Base-by-base conservation (phyloP, 2,329 filamentous ascomycete genomes). In the Monilinia laxa region DNA sequence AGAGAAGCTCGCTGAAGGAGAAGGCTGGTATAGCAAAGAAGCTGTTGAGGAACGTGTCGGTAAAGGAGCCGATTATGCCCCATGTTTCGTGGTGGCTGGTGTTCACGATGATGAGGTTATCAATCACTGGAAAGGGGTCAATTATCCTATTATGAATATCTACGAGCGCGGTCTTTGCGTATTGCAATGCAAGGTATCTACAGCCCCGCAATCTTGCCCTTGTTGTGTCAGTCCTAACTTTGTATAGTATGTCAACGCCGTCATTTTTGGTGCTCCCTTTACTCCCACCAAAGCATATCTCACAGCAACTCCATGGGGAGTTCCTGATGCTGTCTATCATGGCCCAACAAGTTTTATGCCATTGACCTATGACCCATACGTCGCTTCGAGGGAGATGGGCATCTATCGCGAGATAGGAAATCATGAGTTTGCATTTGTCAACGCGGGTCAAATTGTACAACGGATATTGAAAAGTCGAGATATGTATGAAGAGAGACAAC, bases 71-170 rank as follows among this genome's bases (percentile, higher is more conserved):
- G 91, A 96, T 78, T 96, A 96, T 75, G 83, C 86, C 0, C 92
- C 93, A 0, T 90, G 88, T 9, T 98, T 92, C 76, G 85, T 99
- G n/a, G 87, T 98, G 54, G 93, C 92, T 2, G 95, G 95, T 59
- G 89, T 99, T 31, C 95, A 99, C 79, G 91, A 97, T 74, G 95
- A 99, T 77, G 87, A 90, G 70, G 93, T 96, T 68, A 96, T 99
- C 78, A 99, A 99, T 79, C 83, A 90, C 74, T 96, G 93, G 90
- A 98, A 98, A 80, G 94, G 95, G 47, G 85, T 97, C 74, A 99
- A 99, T 80, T 99, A 97, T 77, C 95, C 95, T 35, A 98, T 99
- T 80, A 99, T 99, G 95, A 99, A 98, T 81, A 93, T 97, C 67
- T 97, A 94, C 75, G 95, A 99, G 82, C 90, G 95, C 53, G 93